Base-by-base conservation (phyloP, 352 stramenopile genomes). In the Blastocystis sp. region DNA sequence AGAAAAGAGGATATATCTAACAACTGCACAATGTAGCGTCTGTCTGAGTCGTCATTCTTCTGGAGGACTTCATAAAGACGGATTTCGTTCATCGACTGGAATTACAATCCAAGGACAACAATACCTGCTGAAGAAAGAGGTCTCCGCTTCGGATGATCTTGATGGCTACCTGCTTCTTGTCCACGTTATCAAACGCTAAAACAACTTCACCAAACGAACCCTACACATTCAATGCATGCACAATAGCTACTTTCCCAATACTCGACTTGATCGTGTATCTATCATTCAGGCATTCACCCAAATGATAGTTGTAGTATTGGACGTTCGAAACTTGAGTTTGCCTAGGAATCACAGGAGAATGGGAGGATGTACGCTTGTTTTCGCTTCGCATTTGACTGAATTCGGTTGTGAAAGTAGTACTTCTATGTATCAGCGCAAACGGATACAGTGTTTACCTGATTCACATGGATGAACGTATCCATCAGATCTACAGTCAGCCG, bases 151-250 rank as follows among this genome's bases (percentile, higher is more conserved):
- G 90, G 24, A 94, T 92, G 73, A 94, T 92, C 88, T 94, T 94
- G 67, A 94, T 86, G 0, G 91, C 92, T 2, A 94, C 91, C 14
- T 91, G 89, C 44, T 89, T 88, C 64, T 90, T 87, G n/a, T 88
- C 90, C 67, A 87, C 76, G 78, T 92, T 90, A 78, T 94, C 91
- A 0, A 91, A 64, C 71, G 91, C 93, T 67, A 88, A 89, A 4
- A 94, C 89, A 40, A 94, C 92, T 72, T 94, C 91, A 0, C 92
- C 91, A 81, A 94, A 94, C 0, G 92, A 93, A 7, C 92, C 92
- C 16, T 89, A 87, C 0, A 91, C 91, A 14, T 59, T n/a, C 56
- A 38, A 59, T 27, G 27, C 40, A 56, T 32, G 36, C 38, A 18
- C n/a, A 11, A 59, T n/a, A 40, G 2, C 16, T 8, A 78, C 67